Evolutionary conservation across 805 yeast species (phyloP).

Genomic region (Saturnispora hagleri): DNA sequence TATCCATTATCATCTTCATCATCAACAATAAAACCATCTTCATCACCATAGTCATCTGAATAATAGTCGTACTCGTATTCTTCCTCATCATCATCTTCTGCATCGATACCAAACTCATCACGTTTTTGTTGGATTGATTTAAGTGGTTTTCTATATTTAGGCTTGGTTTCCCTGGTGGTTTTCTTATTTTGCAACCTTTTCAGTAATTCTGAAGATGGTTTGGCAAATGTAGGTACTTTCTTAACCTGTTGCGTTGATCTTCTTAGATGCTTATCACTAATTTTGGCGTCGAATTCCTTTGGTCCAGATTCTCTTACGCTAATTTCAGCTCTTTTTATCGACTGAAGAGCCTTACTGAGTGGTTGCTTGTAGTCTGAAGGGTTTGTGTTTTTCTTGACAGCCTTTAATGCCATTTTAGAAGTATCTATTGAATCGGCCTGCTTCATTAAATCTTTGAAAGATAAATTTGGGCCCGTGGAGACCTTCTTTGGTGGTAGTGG

Average conservation of each 20-base stretch:
- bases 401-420: constrained; percentile 30
- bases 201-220: constrained; percentile 48
- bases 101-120: constrained; percentile 26
- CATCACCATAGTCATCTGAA: constrained; percentile 22
- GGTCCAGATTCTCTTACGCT: background rate
- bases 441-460: constrained; percentile 60
- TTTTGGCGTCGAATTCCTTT: background rate
- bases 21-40: constrained; percentile 28
- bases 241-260: background rate
- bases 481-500: constrained; percentile 7
- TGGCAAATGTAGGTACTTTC: constrained; percentile 30
- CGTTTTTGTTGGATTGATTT: background rate
- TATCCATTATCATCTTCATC: constrained; percentile 31
- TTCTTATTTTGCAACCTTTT: constrained; percentile 33
- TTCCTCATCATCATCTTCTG: constrained; percentile 27
- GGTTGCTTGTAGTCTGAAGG: constrained; percentile 4
- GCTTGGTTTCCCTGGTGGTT: background rate
- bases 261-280: background rate
- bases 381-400: constrained; percentile 12
- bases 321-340: constrained; percentile 7
- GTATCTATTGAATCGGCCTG: constrained; percentile 55
- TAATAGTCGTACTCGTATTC: constrained; percentile 27
- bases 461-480: constrained; percentile 35
- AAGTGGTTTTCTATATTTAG: background rate
- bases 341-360: constrained; percentile 12